These are phyloP conservation scores for Hyphopichia buzzinii DNA, from an alignment of 1,139 yeast genomes.

Conservation along the genomic window DNA sequence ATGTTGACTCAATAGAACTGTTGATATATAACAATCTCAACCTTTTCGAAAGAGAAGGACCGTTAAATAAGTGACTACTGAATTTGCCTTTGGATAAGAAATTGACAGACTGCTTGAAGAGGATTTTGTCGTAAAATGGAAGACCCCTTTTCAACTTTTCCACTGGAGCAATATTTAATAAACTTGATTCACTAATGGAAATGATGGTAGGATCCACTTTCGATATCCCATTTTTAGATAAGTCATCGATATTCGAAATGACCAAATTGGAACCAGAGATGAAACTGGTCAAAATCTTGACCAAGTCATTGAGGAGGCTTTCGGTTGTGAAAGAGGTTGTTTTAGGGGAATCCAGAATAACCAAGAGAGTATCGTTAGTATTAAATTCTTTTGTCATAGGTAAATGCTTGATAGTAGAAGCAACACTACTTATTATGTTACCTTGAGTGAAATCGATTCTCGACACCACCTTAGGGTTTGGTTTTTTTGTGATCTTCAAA, in stretches of 20 bases:
- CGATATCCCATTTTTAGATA: slow-evolving; percentile 8
- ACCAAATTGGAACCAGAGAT: slow-evolving; percentile 21
- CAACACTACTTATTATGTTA: slow-evolving; percentile 61
- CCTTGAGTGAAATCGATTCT: slow-evolving; percentile 51
- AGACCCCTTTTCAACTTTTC: slow-evolving; percentile 8
- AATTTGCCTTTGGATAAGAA: slow-evolving; percentile 30
- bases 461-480: slow-evolving; percentile 20
- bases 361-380: slow-evolving; percentile 40
- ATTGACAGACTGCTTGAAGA: slow-evolving; percentile 17
- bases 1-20: slow-evolving; percentile 13
- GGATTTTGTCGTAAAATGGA: slow-evolving; percentile 12
- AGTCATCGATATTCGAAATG: slow-evolving; percentile 8
- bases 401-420: slow-evolving; percentile 58
- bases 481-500: slow-evolving; percentile 20
- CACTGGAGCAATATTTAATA: slow-evolving; percentile 9
- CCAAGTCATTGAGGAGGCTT: slow-evolving; percentile 23
- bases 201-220: slow-evolving; percentile 23
- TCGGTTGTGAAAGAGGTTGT: slow-evolving; percentile 13
- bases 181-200: slow-evolving; percentile 16
- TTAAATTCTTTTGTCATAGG: slow-evolving; percentile 46
- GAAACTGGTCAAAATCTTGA: slow-evolving; percentile 31
- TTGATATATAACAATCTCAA: slow-evolving; percentile 45
- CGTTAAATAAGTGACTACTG: slow-evolving; percentile 5
- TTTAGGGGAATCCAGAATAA: slow-evolving; percentile 23
- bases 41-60: slow-evolving; percentile 5